Evolutionary conservation across 2,329 filamentous ascomycete genomes (phyloP).

Genomic region (Ceratocystiopsis minuta): DNA sequence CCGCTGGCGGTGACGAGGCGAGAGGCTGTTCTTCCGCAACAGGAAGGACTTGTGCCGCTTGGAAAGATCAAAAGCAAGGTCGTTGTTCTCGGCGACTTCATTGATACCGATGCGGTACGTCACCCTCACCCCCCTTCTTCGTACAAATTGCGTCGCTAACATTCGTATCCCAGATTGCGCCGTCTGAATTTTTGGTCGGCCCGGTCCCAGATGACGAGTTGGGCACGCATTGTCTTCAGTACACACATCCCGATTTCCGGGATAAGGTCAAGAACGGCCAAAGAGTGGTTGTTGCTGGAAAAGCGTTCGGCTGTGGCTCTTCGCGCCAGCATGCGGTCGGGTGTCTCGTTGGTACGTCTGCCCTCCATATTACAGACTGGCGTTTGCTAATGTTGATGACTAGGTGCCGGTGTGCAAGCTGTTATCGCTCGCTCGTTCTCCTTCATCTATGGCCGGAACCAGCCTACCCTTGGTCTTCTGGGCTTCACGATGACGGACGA

Average conservation of each 20-base stretch:
- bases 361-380: too few relatives aligned
- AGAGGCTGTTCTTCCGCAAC: background rate
- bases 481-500: constrained; percentile 22
- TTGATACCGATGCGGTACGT: constrained; percentile 24
- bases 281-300: constrained; percentile 25
- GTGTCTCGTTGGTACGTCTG: constrained; percentile 17
- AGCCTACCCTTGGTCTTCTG: constrained; percentile 25
- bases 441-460: constrained; percentile 28
- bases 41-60: background rate
- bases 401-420: constrained; percentile 18
- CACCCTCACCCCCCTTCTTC: background rate
- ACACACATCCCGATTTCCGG: constrained; percentile 23
- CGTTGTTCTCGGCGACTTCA: constrained; percentile 23
- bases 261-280: constrained; percentile 17
- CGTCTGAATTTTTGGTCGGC: constrained; percentile 18
- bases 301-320: constrained; percentile 27
- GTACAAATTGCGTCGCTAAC: background rate
- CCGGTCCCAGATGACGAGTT: constrained; percentile 12
- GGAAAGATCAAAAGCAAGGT: constrained; percentile 17
- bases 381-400: background rate
- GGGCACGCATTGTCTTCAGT: constrained; percentile 21
- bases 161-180: constrained; percentile 16
- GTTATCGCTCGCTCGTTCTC: constrained; percentile 26
- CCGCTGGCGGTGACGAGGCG: background rate
- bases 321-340: constrained; percentile 24